phyloP scores from a whole-genome alignment of 2,329 filamentous ascomycete genomes.

The Aureobasidium sp. region DNA sequence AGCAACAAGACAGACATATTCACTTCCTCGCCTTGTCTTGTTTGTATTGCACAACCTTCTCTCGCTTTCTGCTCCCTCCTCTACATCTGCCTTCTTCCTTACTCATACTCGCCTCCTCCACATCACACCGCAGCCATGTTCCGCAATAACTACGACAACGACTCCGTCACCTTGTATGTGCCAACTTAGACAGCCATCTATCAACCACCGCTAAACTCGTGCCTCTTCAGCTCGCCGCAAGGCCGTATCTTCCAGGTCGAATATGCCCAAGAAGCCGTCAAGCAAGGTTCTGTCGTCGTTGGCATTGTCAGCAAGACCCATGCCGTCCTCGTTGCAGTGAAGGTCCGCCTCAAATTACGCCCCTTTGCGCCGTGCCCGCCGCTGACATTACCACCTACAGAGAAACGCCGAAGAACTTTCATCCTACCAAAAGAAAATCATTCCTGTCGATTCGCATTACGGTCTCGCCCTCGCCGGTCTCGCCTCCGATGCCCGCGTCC shows the following conservation, averaged over 20 bases:
- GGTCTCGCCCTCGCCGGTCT: constrained; percentile 94
- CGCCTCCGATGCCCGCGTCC: constrained; percentile 93
- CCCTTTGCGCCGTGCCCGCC: neutral
- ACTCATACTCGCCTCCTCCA: constrained; percentile 17
- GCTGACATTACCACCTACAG: constrained; percentile 41
- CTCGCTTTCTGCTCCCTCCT: neutral
- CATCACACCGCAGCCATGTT: constrained; percentile 63
- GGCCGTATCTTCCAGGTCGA: constrained; percentile 99
- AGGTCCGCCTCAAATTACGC: constrained; percentile 51
- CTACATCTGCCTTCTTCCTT: constrained; percentile 6
- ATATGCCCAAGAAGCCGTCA: constrained; percentile 97
- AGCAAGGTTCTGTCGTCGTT: constrained; percentile 97
- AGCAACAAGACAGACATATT: neutral
- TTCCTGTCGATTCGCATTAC: constrained; percentile 90
- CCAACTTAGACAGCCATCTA: neutral
- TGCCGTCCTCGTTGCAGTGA: constrained; percentile 88
- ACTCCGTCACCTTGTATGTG: constrained; percentile 95
- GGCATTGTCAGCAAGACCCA: constrained; percentile 98
- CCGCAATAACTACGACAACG: constrained; percentile 99
- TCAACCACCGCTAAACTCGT: neutral
- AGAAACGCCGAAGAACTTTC: constrained; percentile 98
- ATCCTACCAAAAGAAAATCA: constrained; percentile 99
- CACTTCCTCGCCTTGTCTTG: neutral
- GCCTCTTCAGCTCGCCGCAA: constrained; percentile 78
- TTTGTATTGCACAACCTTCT: neutral